phyloP scores from a whole-genome alignment of 768 basidiomycete species.

The Lanmaoa pseudosensibilis region DNA sequence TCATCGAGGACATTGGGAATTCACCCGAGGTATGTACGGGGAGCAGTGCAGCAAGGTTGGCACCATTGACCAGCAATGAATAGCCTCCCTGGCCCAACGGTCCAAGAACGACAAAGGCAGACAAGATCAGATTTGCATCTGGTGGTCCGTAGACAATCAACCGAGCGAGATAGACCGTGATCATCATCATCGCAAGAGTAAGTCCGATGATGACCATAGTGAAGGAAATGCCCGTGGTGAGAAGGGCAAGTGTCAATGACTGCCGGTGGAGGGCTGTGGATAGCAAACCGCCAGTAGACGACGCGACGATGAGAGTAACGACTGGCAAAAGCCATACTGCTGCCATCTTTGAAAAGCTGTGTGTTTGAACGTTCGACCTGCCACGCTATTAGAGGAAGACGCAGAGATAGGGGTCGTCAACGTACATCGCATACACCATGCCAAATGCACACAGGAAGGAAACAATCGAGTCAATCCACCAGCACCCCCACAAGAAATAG shows the following conservation, averaged over 20 bases:
- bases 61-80: constrained; percentile 43
- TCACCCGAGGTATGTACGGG: constrained; percentile 31
- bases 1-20: constrained; percentile 34
- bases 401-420: not conserved
- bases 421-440: constrained; percentile 49
- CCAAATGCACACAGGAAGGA: constrained; percentile 48
- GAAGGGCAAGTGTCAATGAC: constrained; percentile 38
- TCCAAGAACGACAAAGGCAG: constrained; percentile 50
- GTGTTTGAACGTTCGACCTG: constrained; percentile 47
- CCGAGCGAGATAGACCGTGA: constrained; percentile 46
- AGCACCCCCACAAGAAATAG: constrained; percentile 47
- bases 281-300: constrained; percentile 50
- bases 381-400: constrained; percentile 1
- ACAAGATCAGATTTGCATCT: constrained; percentile 40
- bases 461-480: constrained; percentile 48
- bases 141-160: constrained; percentile 43
- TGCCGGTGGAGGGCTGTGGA: constrained; percentile 38
- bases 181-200: constrained; percentile 49
- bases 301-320: constrained; percentile 53
- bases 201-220: constrained; percentile 47
- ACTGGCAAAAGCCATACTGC: constrained; percentile 53
- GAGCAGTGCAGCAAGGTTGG: constrained; percentile 36
- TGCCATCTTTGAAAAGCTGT: constrained; percentile 41
- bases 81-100: constrained; percentile 55
- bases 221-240: constrained; percentile 46